Evolutionary conservation across 1,284 basidiomycete genomes (phyloP), one percentile per base, ranked within the genome.

Genomic region (Ustilago trichophora): DNA sequence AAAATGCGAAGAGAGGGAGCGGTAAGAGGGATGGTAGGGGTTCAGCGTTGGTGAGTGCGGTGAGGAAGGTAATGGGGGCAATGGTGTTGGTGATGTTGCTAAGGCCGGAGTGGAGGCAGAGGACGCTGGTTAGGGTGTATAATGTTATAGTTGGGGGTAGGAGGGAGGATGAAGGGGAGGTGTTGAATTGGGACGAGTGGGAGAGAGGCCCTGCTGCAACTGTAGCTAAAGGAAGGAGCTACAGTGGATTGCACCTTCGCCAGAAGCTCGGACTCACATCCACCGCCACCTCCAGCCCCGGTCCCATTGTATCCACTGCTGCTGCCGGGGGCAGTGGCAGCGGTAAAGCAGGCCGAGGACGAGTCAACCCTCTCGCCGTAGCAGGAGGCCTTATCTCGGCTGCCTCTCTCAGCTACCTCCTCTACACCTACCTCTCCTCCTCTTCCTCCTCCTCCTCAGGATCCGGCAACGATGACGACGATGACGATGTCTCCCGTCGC

Each of bases 111-210:
- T 62, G 54, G 65, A 48, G 65, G 42, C 29, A 19, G 42, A 42
- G 48, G 47, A 31, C 22, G 26, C n/a, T 65, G 34, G 10, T 41
- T 42, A 32, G 36, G 21, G 49, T 60, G 13, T 59, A 60, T 27
- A 25, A 31, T 0, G n/a, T 10, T 8, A 7, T 59, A 4, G 34
- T 35, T 22, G 34, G 25, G 3, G n/a, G n/a, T n/a, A 11, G 37
- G 21, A 24, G 27, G 2, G 29, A 6, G 10, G 37, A 26, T 5
- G 34, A 26, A 1, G 33, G 25, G 34, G 34, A 24, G 4, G 25
- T 3, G 5, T 54, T 63, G 29, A 48, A 57, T 43, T 59, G 57
- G 65, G 48, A 70, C 6, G 50, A 63, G 34, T 55, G 57, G 67
- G 56, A 63, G 41, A 45, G 27, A 27, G 40, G 31, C 7, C 22